Base-by-base conservation (phyloP, 306 rosid genomes). In the Pterocarpus santalinus region DNA sequence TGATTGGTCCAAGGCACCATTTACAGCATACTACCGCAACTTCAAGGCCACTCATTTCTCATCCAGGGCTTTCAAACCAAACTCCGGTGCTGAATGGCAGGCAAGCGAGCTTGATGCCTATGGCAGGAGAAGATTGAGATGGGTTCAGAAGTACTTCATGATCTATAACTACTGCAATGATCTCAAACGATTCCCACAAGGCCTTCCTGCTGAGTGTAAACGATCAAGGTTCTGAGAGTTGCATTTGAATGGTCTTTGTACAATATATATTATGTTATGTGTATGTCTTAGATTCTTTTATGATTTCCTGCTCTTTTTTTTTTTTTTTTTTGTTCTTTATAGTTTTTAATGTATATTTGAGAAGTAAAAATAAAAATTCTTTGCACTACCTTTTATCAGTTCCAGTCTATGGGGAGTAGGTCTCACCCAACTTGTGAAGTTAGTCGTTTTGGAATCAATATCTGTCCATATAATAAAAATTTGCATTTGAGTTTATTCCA, bases 1-100 rank as follows among this genome's bases (percentile, higher is more conserved):
- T 0, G 88, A 90, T 77, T 92, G 97, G 97, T 81, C 89, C 11
- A 81, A 90, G 52, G 90, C 92, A 35, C 97, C 97, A 13, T 92
- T 92, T 68, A 85, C 82, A 5, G 93, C 97, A 28, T 86, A 85
- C 72, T 92, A 85, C 72, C 62, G 84, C 2, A 81, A 78, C 49
- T 92, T 90, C 80, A 85, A 78, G 60, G 86, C 74, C 69, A 84
- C 80, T 30, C 84, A 74, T 10, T 82, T 73, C 47, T 83, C 90
- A 35, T 5, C 85, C 2, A 72, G 32, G 75, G 72, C 80, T 56
- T 78, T 49, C 35, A 63, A 57, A 5, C 8, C 83, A 52, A 60
- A 67, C 41, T 52, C 85, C 16, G 81, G 60, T 55, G 44, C 87
- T 72, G 62, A 53, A 10, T 81, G 66, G 76, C 79, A 67, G 4